These are phyloP conservation scores for Clonostachys rhizophaga DNA, from an alignment of 2,329 filamentous ascomycete genomes.

Conservation along the genomic window DNA sequence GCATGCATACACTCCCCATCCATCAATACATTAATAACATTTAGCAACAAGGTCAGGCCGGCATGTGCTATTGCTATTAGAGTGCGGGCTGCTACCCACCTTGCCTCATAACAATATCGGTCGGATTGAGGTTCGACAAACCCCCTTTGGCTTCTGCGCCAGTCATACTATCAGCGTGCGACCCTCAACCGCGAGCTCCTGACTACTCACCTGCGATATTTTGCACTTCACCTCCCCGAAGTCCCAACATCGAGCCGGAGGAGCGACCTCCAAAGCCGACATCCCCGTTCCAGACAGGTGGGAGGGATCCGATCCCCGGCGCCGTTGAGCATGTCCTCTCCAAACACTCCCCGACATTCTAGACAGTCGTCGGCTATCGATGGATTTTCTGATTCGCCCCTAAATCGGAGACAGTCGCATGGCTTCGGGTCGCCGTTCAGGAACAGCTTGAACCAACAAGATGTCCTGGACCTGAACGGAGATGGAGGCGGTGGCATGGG, in stretches of 20 bases:
- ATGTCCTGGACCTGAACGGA: slow-evolving; percentile 38
- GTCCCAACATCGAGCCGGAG: neutral
- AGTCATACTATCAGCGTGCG: no score
- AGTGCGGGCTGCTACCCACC: no score
- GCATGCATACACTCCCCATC: no score
- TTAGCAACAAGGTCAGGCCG: no score
- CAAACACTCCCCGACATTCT: slow-evolving; percentile 55
- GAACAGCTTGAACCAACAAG: slow-evolving; percentile 42
- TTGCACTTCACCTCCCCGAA: neutral
- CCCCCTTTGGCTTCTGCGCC: no score
- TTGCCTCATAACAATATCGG: no score
- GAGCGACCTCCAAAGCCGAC: neutral
- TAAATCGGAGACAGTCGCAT: slow-evolving; percentile 41
- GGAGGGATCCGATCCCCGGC: neutral
- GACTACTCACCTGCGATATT: neutral
- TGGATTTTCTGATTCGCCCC: slow-evolving; percentile 37
- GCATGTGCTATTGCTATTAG: no score
- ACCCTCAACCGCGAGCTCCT: no score
- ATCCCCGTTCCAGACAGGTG: neutral
- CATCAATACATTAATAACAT: no score
- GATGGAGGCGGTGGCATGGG: slow-evolving; percentile 54
- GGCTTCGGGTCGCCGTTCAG: slow-evolving; percentile 44
- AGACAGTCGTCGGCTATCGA: slow-evolving; percentile 53
- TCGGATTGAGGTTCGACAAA: no score
- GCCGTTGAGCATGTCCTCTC: slow-evolving; percentile 30